A percentile compares a stretch with the other conserved stretches of the same genome.
phyloP scores from a whole-genome alignment of 1,139 yeast genomes.

The Suhomyces ambrosiae region DNA sequence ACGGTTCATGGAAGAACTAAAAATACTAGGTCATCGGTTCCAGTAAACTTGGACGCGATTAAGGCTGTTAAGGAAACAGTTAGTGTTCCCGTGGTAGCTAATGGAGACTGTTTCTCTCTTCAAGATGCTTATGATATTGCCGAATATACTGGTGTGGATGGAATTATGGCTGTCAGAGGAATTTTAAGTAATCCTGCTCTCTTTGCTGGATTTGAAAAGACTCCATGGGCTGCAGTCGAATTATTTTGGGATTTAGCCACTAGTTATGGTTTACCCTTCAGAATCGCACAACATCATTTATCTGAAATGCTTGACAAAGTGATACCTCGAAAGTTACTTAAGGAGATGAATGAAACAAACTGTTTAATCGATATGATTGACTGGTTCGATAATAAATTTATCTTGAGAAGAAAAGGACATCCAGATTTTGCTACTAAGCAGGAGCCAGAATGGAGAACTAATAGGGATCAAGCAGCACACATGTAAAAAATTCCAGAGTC shows the following conservation, averaged over 20 bases:
- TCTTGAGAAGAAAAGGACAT: slow-evolving; percentile 66
- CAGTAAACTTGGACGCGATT: slow-evolving; percentile 84
- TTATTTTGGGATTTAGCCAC: slow-evolving; percentile 76
- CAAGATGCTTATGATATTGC: slow-evolving; percentile 66
- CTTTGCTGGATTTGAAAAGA: slow-evolving; percentile 67
- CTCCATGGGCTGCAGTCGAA: slow-evolving; percentile 94
- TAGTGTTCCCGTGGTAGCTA: slow-evolving; percentile 83
- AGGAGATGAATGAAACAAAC: slow-evolving; percentile 64
- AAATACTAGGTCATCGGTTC: slow-evolving; percentile 78
- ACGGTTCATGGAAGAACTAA: slow-evolving; percentile 94
- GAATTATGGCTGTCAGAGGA: slow-evolving; percentile 96
- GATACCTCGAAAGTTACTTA: slow-evolving; percentile 55
- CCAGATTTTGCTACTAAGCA: slow-evolving; percentile 63
- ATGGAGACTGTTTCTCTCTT: slow-evolving; percentile 84
- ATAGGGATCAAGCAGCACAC: slow-evolving; percentile 24
- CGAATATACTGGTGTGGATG: slow-evolving; percentile 74
- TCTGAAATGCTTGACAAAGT: slow-evolving; percentile 78
- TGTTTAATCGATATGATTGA: slow-evolving; percentile 68
- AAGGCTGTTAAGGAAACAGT: slow-evolving; percentile 61
- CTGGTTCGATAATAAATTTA: slow-evolving; percentile 76
- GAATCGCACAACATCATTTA: slow-evolving; percentile 83
- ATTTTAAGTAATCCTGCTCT: slow-evolving; percentile 82
- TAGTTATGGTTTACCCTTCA: slow-evolving; percentile 80
- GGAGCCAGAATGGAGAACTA: slow-evolving; percentile 55
- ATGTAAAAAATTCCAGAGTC: slow-evolving; percentile 3